A percentile compares a stretch with the other conserved stretches of the same genome.
Conservation (phyloP, 768 basidiomycete genomes). For the Pleurotus pulmonarius region DNA sequence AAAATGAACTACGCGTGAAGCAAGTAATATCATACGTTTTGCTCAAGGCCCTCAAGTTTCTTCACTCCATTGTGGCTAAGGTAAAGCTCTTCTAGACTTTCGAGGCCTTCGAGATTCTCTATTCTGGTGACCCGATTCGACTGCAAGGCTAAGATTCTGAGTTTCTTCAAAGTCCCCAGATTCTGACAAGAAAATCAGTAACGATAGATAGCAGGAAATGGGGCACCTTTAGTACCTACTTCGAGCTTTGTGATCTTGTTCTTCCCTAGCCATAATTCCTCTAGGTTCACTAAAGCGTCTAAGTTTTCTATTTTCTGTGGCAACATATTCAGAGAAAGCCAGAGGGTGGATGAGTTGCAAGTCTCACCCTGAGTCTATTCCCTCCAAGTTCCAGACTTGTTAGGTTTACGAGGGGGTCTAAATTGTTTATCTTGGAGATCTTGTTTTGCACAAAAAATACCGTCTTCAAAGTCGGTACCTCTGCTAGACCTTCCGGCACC, state of each 20-base stretch:
- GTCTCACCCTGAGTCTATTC: slow-evolving; percentile 81
- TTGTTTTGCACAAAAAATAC: slow-evolving; percentile 97
- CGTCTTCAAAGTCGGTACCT: slow-evolving; percentile 61
- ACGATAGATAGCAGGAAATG: neutral
- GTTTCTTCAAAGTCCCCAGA: slow-evolving; percentile 60
- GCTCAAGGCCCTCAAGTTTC: slow-evolving; percentile 78
- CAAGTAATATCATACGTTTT: slow-evolving; percentile 54
- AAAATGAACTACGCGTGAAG: neutral
- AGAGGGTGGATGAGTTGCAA: neutral
- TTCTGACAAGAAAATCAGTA: slow-evolving; percentile 42
- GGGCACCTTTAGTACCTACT: slow-evolving; percentile 33
- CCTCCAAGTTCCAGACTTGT: slow-evolving; percentile 91
- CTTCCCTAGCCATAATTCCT: slow-evolving; percentile 96
- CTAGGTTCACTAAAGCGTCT: slow-evolving; percentile 74
- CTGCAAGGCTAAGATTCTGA: slow-evolving; percentile 86
- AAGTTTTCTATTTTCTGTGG: slow-evolving; percentile 82
- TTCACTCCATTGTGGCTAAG: slow-evolving; percentile 91
- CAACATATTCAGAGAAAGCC: neutral
- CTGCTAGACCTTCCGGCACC: slow-evolving; percentile 59
- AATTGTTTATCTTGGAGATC: slow-evolving; percentile 73
- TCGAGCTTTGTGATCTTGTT: slow-evolving; percentile 92
- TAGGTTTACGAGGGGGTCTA: slow-evolving; percentile 53
- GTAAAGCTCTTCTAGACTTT: slow-evolving; percentile 83
- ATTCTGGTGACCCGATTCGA: slow-evolving; percentile 91
- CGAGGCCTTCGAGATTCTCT: slow-evolving; percentile 72